These are phyloP conservation scores for Lodderomyces jiufengensis DNA, from an alignment of 1,139 yeast genomes.

Conservation along the genomic window DNA sequence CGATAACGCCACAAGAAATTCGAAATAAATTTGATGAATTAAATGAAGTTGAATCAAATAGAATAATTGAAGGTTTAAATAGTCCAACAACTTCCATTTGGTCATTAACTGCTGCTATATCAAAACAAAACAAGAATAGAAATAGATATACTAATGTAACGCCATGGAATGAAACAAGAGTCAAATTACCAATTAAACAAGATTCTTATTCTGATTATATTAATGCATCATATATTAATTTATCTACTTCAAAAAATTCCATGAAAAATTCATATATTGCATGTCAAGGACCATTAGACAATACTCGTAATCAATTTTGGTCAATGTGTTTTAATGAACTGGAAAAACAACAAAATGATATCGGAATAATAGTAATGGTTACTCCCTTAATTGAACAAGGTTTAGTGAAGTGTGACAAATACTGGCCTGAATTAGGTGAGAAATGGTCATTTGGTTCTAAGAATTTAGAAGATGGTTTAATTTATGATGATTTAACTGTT, in stretches of 20 bases:
- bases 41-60: conserved; percentile 16
- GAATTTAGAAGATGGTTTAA: conserved; percentile 24
- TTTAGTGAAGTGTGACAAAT: conserved; percentile 63
- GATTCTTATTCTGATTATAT: conserved; percentile 28
- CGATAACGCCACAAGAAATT: conserved; percentile 10
- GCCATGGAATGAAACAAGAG: conserved; percentile 41
- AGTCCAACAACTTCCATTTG: conserved; percentile 19
- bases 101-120: conserved; percentile 24
- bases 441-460: conserved; percentile 19
- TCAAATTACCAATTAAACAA: conserved; percentile 22
- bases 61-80: conserved; percentile 17
- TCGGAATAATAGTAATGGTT: conserved; percentile 74
- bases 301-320: conserved; percentile 77
- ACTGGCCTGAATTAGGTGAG: conserved; percentile 57
- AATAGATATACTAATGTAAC: conserved; percentile 43
- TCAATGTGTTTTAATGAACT: conserved; percentile 65
- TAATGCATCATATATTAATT: conserved; percentile 38
- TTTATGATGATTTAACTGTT: conserved; percentile 21
- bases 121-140: conserved; percentile 16
- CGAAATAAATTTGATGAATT: conserved; percentile 15
- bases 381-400: conserved; percentile 70
- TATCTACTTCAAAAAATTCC: conserved; percentile 5
- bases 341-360: conserved; percentile 29
- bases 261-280: conserved; percentile 30
- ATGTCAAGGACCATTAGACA: conserved; percentile 58